Evolutionary conservation across 768 basidiomycete species (phyloP).

Genomic region (Lactarius hatsudake): DNA sequence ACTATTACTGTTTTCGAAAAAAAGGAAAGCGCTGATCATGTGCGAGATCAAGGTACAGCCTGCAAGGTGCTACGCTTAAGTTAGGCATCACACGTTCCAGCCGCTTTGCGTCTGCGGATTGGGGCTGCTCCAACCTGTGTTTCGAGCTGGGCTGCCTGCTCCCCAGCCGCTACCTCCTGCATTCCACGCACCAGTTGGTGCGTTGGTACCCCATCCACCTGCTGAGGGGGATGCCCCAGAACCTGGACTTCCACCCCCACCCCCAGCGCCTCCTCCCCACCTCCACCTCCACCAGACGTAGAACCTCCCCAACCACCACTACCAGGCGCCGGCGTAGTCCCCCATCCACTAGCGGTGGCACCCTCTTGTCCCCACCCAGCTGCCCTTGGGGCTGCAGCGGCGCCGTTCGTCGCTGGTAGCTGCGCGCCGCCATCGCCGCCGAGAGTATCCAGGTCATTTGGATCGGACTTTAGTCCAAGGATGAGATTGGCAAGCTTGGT

Average conservation of each 20-base stretch:
- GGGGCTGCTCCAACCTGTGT: slow-evolving; percentile 35
- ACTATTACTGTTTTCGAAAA: background rate
- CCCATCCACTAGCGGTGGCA: slow-evolving; percentile 19
- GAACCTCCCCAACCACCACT: slow-evolving; percentile 20
- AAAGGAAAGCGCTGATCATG: slow-evolving; percentile 11
- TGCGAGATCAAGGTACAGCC: slow-evolving; percentile 12
- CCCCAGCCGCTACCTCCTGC: slow-evolving; percentile 34
- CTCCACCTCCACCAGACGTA: slow-evolving; percentile 16
- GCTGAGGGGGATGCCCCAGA: slow-evolving; percentile 27
- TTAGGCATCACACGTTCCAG: slow-evolving; percentile 34
- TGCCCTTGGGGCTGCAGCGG: slow-evolving; percentile 20
- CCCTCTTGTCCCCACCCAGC: slow-evolving; percentile 20
- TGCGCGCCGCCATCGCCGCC: slow-evolving; percentile 34
- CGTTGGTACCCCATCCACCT: slow-evolving; percentile 35
- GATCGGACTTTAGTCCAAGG: slow-evolving; percentile 57
- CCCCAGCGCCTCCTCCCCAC: slow-evolving; percentile 2
- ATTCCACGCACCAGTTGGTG: slow-evolving; percentile 37
- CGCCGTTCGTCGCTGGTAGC: slow-evolving; percentile 16
- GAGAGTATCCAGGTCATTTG: slow-evolving; percentile 48
- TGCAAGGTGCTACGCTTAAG: background rate
- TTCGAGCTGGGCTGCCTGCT: slow-evolving; percentile 30
- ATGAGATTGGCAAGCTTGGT: slow-evolving; percentile 78
- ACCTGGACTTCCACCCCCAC: slow-evolving; percentile 18
- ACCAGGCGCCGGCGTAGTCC: slow-evolving; percentile 10
- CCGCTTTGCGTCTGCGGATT: slow-evolving; percentile 31